Conservation (phyloP, 2,329 filamentous ascomycete genomes). For the Fusarium nygamai region DNA sequence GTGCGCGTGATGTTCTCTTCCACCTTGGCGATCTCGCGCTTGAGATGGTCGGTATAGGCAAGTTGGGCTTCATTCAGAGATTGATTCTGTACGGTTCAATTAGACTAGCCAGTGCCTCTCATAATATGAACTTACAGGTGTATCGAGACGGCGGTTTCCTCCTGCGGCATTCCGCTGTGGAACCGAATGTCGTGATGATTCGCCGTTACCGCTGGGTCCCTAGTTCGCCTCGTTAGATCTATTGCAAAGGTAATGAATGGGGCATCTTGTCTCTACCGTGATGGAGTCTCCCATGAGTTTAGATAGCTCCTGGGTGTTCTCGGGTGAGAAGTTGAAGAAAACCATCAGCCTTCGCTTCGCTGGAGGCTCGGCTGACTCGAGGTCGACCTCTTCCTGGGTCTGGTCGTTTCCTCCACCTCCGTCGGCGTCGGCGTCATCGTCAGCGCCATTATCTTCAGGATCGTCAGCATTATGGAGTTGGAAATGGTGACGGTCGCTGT, state of each 20-base stretch:
- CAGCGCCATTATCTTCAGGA: background rate
- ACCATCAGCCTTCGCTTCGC: background rate
- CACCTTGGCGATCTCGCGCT: background rate
- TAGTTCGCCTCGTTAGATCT: background rate
- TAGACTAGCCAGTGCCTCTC: fast-evolving
- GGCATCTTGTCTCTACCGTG: no score
- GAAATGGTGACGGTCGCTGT: background rate
- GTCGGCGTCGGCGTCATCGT: background rate
- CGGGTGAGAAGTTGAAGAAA: background rate
- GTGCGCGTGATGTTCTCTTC: background rate
- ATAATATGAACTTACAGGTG: background rate
- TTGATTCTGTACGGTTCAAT: background rate
- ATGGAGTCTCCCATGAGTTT: background rate
- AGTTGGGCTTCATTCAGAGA: background rate
- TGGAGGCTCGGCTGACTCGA: background rate
- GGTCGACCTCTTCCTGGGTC: background rate
- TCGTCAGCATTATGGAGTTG: background rate
- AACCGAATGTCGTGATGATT: background rate
- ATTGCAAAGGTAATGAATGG: background rate
- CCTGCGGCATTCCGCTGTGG: background rate
- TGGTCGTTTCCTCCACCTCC: background rate
- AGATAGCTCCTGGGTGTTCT: background rate
- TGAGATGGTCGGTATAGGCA: background rate
- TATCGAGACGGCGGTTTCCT: background rate
- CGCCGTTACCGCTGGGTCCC: background rate